Percentiles rank a stretch among this genome's conserved stretches.
phyloP scores from a whole-genome alignment of 768 basidiomycete species.

The Crepidotus variabilis region DNA sequence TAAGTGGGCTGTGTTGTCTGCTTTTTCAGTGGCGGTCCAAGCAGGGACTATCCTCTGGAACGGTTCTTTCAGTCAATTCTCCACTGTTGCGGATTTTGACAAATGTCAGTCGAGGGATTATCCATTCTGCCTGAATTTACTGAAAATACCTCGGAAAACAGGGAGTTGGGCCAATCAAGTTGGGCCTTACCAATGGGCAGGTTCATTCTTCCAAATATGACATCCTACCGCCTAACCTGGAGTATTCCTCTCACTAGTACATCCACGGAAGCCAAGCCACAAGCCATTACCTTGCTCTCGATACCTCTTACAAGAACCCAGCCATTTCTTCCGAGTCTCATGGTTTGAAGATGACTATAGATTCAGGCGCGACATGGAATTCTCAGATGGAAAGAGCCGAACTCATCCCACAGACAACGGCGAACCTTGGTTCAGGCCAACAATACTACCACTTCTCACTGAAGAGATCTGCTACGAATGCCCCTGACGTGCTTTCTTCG shows the following conservation, averaged over 20 bases:
- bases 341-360: slow-evolving; percentile 53
- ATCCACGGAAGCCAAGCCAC: slow-evolving; percentile 55
- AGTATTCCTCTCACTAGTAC: slow-evolving; percentile 25
- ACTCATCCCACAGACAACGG: slow-evolving; percentile 41
- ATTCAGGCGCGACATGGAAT: slow-evolving; percentile 53
- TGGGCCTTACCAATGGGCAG: slow-evolving; percentile 55
- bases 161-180: slow-evolving; percentile 57
- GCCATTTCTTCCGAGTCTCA: slow-evolving; percentile 45
- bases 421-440: slow-evolving; percentile 54
- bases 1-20: slow-evolving; percentile 29
- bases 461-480: slow-evolving; percentile 42
- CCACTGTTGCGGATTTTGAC: slow-evolving; percentile 46
- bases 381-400: slow-evolving; percentile 45
- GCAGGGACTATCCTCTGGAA: slow-evolving; percentile 54
- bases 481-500: slow-evolving; percentile 40
- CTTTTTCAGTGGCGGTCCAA: slow-evolving; percentile 28
- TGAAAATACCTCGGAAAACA: slow-evolving; percentile 13
- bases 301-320: slow-evolving; percentile 54
- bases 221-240: background rate
- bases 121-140: background rate
- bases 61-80: slow-evolving; percentile 49
- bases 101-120: slow-evolving; percentile 33
- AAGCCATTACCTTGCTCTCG: slow-evolving; percentile 48
- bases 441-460: slow-evolving; percentile 64
- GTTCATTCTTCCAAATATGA: background rate